These are phyloP conservation scores for Fraxinus xanthoxyloides DNA, from an alignment of 305 asterid genomes.

Conservation along the genomic window DNA sequence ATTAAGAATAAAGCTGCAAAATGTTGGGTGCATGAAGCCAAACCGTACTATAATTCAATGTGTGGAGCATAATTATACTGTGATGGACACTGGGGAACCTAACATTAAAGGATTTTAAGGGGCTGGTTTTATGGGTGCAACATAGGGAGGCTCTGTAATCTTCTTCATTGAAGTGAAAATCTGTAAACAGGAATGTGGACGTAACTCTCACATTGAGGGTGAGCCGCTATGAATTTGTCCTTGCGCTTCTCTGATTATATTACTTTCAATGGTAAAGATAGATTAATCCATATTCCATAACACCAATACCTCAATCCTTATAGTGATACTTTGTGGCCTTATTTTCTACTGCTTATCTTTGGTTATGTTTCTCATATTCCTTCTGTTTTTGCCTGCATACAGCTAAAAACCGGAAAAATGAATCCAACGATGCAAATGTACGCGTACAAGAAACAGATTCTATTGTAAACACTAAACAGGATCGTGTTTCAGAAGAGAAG, in stretches of 20 bases:
- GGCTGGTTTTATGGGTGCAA: background rate
- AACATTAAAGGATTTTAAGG: background rate
- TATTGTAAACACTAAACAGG: slow-evolving; percentile 18
- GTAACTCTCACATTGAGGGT: background rate
- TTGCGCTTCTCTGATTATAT: background rate
- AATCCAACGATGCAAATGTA: slow-evolving; percentile 20
- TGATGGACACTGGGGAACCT: background rate
- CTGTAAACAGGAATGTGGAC: background rate
- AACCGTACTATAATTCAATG: background rate
- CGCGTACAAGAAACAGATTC: slow-evolving; percentile 28
- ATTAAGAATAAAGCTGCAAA: background rate
- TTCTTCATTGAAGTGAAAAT: background rate
- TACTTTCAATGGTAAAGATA: background rate
- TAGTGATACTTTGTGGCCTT: background rate
- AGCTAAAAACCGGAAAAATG: slow-evolving; percentile 55
- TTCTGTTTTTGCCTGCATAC: slow-evolving; percentile 14
- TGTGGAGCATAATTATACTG: background rate
- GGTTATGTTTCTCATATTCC: background rate
- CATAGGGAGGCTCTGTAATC: background rate
- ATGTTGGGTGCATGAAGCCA: background rate
- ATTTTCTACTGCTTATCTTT: background rate
- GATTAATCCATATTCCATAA: background rate
- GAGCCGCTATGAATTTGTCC: background rate
- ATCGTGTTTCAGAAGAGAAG: slow-evolving; percentile 25
- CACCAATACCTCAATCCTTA: background rate